Base-by-base conservation (phyloP, 2,329 filamentous ascomycete genomes). In the Hypoxylon sp. region DNA sequence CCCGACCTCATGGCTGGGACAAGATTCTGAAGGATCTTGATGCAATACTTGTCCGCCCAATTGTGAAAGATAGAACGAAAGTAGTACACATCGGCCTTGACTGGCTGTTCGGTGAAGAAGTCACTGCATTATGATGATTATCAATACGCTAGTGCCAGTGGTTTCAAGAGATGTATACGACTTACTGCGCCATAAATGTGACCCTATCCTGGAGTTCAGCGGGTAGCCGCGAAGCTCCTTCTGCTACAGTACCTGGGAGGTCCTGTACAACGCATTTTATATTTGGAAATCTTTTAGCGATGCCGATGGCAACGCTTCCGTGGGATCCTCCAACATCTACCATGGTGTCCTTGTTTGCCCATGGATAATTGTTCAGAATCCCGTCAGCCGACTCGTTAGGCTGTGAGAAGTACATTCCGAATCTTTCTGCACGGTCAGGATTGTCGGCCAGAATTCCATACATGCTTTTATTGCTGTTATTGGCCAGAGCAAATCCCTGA, bases 41-140 rank as follows among this genome's bases (percentile, higher is more conserved):
- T 66, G 61, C 73, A 76, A 55, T 79, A 75, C 42, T 78, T 76
- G 44, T 79, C 77, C 1, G 71, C 60, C 76, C 75, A 79, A 47
- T 78, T 74, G 29, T 78, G 77, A 26, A 78, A 74, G 19, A 77
- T 77, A 37, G 70, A 75, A 1, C 75, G 75, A 53, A 79, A 72
- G 44, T 70, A 75, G 52, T 74, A 76, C 5, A 75, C 69, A 22
- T 74, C 69, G 1, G 62, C 73, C 3, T 9, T 39, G 10, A 71
- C n/a, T 4, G 69, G 50, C 51, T 74, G 71, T 17, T 64, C 55
- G 0, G 57, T 72, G 48, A 75, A 73, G 55, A 73, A 75, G 58
- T 74, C 67, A 52, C 74, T 75, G 42, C 13, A 37, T 14, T 6
- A 19, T 13, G 11, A 4, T 4, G 5, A n/a, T 44, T 44, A 55